These are phyloP conservation scores for Ambrosiella cleistominuta DNA, from an alignment of 2,329 filamentous ascomycete genomes.

Conservation along the genomic window DNA sequence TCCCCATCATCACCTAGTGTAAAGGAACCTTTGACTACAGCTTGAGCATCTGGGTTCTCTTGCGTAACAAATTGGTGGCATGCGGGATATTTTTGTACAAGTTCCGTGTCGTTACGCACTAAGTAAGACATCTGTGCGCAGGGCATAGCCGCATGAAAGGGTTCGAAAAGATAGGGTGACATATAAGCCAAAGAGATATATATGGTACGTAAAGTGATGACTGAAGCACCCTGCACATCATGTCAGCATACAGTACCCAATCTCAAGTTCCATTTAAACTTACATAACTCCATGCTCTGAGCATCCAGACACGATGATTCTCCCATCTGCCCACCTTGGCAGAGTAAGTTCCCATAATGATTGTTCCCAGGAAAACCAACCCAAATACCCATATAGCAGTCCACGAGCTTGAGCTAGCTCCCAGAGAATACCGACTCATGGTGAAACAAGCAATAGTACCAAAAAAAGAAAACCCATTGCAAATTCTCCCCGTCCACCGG, in stretches of 20 bases:
- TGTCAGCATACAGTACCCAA: not conserved
- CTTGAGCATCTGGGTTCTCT: not conserved
- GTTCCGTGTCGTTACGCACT: not conserved
- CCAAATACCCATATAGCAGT: slow-evolving; percentile 2
- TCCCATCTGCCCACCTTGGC: not conserved
- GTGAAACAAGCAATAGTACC: not conserved
- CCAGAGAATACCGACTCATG: slow-evolving; percentile 1
- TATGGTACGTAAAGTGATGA: not conserved
- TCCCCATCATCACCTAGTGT: not conserved
- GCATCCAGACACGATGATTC: slow-evolving; percentile 5
- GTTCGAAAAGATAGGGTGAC: not conserved
- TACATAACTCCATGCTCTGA: slow-evolving; percentile 8
- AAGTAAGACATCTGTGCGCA: slow-evolving; percentile 6
- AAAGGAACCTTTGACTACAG: not conserved
- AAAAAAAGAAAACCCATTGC: not conserved
- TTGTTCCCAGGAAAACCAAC: not conserved
- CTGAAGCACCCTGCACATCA: not conserved
- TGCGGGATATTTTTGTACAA: slow-evolving; percentile 1
- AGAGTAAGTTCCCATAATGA: not conserved
- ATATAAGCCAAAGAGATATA: not conserved
- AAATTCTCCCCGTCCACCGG: not conserved
- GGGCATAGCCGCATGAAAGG: not conserved
- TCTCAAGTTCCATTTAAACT: not conserved
- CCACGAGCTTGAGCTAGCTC: not conserved
- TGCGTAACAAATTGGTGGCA: not conserved